phyloP scores from a whole-genome alignment of 78 protist species.

The Dictyostelium purpureum region DNA sequence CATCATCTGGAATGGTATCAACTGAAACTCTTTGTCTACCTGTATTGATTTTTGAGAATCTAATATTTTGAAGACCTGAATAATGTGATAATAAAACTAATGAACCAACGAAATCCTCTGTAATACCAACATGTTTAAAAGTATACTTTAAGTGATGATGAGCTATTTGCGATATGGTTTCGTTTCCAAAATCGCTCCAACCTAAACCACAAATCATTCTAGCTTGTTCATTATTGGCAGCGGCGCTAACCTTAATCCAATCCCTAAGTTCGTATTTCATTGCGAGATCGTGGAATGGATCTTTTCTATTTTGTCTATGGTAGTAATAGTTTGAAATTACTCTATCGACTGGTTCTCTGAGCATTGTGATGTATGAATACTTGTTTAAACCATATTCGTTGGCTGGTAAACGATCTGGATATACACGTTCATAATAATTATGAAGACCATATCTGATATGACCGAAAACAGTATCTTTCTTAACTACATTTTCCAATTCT shows the following conservation, averaged over 20 bases:
- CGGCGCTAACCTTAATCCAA: conserved; percentile 8
- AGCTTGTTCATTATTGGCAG: conserved; percentile 75
- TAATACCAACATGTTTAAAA: conserved; percentile 44
- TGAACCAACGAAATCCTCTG: conserved; percentile 27
- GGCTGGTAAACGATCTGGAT: background rate
- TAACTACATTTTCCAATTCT: background rate
- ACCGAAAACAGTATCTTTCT: conserved; percentile 15
- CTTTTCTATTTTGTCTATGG: conserved; percentile 67
- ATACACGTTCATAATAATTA: background rate
- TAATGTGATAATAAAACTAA: conserved; percentile 47
- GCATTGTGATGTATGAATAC: conserved; percentile 60
- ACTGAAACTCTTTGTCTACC: conserved; percentile 35
- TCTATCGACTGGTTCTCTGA: conserved; percentile 71
- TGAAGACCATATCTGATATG: conserved; percentile 64
- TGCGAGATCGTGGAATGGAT: conserved; percentile 51
- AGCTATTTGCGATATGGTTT: background rate
- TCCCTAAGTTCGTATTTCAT: conserved; percentile 14
- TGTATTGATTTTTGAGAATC: conserved; percentile 7
- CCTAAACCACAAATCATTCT: conserved; percentile 71
- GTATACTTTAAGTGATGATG: conserved; percentile 55
- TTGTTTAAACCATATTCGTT: conserved; percentile 9
- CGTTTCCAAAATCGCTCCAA: background rate
- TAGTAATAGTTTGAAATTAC: conserved; percentile 70
- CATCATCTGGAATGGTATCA: conserved; percentile 1
- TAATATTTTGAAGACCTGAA: conserved; percentile 20